Evolutionary conservation across 2,329 filamentous ascomycete species (phyloP).

Genomic region (Phyllosticta citrichinensis): DNA sequence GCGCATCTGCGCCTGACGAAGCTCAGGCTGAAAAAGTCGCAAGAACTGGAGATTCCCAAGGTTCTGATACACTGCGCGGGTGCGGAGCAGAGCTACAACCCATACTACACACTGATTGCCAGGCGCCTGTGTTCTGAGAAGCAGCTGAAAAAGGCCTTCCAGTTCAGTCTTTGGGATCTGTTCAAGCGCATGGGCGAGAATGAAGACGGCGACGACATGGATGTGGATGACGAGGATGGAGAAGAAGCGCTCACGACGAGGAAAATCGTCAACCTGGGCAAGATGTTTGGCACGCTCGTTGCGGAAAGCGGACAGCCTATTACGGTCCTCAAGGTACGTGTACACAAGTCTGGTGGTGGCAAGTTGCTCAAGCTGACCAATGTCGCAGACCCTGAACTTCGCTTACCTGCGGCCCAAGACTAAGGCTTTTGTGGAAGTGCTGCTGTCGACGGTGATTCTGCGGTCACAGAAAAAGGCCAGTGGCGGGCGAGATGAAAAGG

Average conservation of each 20-base stretch:
- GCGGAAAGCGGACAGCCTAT: conserved; percentile 49
- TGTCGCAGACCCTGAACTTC: conserved; percentile 59
- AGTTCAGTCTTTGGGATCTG: conserved; percentile 76
- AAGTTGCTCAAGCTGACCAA: neutral
- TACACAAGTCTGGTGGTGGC: neutral
- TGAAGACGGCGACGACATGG: conserved; percentile 49
- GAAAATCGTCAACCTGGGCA: conserved; percentile 57
- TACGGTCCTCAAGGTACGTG: conserved; percentile 41
- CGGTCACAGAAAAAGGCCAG: conserved; percentile 47
- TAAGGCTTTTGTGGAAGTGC: conserved; percentile 65
- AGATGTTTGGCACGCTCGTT: conserved; percentile 55
- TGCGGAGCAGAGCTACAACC: conserved; percentile 76
- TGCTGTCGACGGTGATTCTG: conserved; percentile 67
- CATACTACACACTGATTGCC: conserved; percentile 84
- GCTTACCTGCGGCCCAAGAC: conserved; percentile 68
- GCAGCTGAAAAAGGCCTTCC: conserved; percentile 72
- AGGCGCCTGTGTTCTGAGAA: conserved; percentile 65
- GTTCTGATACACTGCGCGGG: conserved; percentile 82
- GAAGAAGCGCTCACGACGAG: conserved; percentile 41
- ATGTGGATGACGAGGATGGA: conserved; percentile 44
- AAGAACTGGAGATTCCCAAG: conserved; percentile 76
- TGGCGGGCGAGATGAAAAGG: conserved; percentile 41
- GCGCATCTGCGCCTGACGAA: conserved; percentile 71
- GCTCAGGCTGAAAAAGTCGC: conserved; percentile 73
- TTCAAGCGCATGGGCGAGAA: conserved; percentile 79